Evolutionary conservation across 441 rosid genomes (phyloP), one percentile per base, ranked within the genome.

Genomic region (Pelargonium citronellum): DNA sequence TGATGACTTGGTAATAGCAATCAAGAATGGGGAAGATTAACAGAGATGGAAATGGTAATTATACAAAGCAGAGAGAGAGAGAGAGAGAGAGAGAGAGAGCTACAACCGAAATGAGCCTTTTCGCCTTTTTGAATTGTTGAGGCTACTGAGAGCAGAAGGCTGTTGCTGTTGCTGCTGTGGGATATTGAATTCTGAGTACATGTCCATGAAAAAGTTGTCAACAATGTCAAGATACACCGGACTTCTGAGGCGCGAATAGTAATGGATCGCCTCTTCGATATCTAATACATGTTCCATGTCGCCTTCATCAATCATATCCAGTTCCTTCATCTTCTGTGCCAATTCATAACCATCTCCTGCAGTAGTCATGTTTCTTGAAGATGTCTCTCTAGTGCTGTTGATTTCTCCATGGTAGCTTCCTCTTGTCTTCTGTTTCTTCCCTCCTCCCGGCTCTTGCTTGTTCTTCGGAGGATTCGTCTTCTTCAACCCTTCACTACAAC

Each of bases 201-300:
- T 85, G 70, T 87, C 91, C 47, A 68, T 77, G 74, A 91, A 83
- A 80, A 94, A 95, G 75, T 79, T 83, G 84, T 91, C 90, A 1
- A 90, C 99, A 62, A 95, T 87, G 76, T 82, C 92, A 64, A 87
- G 80, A 74, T 91, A 90, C 7, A 79, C 92, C 0, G 97, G 99
- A 68, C 97, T 90, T 73, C 68, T 84, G 69, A 91, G 94, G 46
- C 83, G 81, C n/a, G 91, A 87, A 73, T 95, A 91, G 77, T 91
- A 92, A 75, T 89, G 98, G 20, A 92, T 78, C 37, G 97, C 98
- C 69, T 95, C 99, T 84, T 95, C 98, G 7, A 92, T 84, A 73
- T 95, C 99, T 78, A 95, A 71, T 9, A 83, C 90, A 73, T 90
- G 89, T 46, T 95, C 98, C 66, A 87, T 75, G 74, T 92, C 90